A percentile compares a stretch with the other conserved stretches of the same genome.
phyloP scores from a whole-genome alignment of 106 monocot genomes.

The Triglochin maritima region DNA sequence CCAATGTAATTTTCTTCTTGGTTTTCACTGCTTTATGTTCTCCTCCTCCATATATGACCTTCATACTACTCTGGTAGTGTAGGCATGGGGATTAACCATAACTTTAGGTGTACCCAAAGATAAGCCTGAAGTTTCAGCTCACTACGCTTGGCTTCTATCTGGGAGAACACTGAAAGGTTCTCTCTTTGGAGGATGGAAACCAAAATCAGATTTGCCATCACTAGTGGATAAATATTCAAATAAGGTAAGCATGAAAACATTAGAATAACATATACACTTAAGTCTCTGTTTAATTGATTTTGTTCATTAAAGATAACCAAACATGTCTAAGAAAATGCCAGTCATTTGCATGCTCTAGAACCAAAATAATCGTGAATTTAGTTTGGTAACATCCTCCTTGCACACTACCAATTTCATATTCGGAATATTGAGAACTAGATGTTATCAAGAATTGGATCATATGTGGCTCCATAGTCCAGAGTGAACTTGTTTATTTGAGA shows the following conservation, averaged over 20 bases:
- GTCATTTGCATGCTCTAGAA: too few relatives aligned
- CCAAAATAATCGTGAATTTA: too few relatives aligned
- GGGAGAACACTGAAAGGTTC: slow-evolving; percentile 93
- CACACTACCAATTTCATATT: too few relatives aligned
- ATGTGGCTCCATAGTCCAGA: too few relatives aligned
- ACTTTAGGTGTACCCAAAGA: slow-evolving; percentile 85
- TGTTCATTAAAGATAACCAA: neutral
- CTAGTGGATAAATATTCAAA: slow-evolving; percentile 58
- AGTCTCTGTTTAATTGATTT: neutral
- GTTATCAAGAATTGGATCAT: too few relatives aligned
- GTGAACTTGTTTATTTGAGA: too few relatives aligned
- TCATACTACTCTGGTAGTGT: neutral
- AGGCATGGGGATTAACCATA: slow-evolving; percentile 90
- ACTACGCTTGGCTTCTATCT: slow-evolving; percentile 66
- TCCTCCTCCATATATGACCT: neutral
- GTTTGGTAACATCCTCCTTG: too few relatives aligned
- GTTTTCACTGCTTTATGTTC: neutral
- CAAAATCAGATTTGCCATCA: slow-evolving; percentile 81
- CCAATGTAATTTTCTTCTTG: slow-evolving; percentile 43
- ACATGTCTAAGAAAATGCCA: neutral
- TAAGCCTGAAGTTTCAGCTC: slow-evolving; percentile 56
- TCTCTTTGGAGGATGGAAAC: slow-evolving; percentile 96
- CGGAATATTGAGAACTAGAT: too few relatives aligned
- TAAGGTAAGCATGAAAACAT: slow-evolving; percentile 33
- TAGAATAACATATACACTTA: neutral